Base-by-base conservation (phyloP, 441 rosid species). In the Dalechampia spathulata region DNA sequence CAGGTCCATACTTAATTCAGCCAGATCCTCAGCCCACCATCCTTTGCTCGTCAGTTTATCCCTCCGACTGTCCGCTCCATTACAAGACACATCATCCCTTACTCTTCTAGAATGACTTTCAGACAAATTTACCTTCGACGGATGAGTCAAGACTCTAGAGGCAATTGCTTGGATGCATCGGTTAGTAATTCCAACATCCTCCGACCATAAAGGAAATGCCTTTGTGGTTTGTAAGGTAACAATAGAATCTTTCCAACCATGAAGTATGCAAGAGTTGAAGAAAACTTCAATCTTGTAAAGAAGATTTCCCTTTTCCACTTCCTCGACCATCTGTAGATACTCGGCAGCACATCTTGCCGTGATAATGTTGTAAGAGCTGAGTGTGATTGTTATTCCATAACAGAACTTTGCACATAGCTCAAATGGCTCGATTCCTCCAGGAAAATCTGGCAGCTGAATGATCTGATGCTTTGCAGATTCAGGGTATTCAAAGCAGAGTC, bases 21-120 rank as follows among this genome's bases (percentile, higher is more conserved):
- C 84, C 65, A 87, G 68, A 66, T 94, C 96, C 63, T 94, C 99
- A 8, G 96, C 91, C 98, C 99, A 94, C 99, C 98, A 94, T 57
- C 87, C 97, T 60, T 73, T 85, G 54, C 90, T 90, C 17, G 66
- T 82, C 14, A 87, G 86, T 19, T 70, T 83, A 45, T 75, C 69
- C 67, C 73, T 82, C 60, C 68, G 87, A 58, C 81, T 81, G 52
- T 87, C 97, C 23, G 84, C 78, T 65, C 96, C 99, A 39, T 87
- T 90, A 85, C 96, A 93, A 41, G 90, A 72, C 34, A 81, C 80
- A 46, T 84, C 93, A 54, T 82, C 98, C 56, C 64, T 63, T 12
- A 69, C 90, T 38, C 95, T 75, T 26, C 95, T 82, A 5, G 98
- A 88, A 48, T 86, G 78, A 52, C 90, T 88, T 63, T 82, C 94